A percentile compares a stretch with the other conserved stretches of the same genome.
phyloP scores from a whole-genome alignment of 2,329 filamentous ascomycete genomes.

The Graphilbum ipis-grandicollis region DNA sequence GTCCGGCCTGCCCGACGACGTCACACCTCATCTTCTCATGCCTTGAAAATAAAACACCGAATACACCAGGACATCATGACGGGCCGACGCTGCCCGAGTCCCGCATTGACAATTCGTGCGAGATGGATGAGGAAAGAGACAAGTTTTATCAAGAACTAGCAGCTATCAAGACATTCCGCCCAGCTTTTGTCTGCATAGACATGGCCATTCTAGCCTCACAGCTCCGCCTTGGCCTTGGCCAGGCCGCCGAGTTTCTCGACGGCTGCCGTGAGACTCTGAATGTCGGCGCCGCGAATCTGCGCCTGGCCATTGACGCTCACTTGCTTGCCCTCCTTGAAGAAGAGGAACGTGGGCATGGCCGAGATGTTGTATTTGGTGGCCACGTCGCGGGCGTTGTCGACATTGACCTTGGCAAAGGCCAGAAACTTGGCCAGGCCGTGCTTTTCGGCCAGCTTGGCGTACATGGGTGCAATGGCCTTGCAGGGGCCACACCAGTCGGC shows the following conservation, averaged over 20 bases:
- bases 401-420: conserved; percentile 41
- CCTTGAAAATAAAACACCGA: too few species aligned
- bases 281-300: conserved; percentile 10
- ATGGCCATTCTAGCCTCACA: not conserved
- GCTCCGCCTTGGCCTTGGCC: conserved; percentile 1
- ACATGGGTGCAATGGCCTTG: conserved; percentile 38
- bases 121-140: too few species aligned
- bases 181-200: too few species aligned
- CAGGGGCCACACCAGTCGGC: conserved; percentile 43
- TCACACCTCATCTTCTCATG: too few species aligned
- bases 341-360: conserved; percentile 42
- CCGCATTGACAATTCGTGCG: too few species aligned
- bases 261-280: conserved; percentile 8
- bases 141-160: too few species aligned
- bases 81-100: too few species aligned
- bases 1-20: too few species aligned
- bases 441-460: conserved; percentile 25
- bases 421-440: conserved; percentile 22
- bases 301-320: conserved; percentile 16
- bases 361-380: conserved; percentile 30
- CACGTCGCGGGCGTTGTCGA: conserved; percentile 33
- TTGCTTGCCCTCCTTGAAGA: conserved; percentile 37
- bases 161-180: too few species aligned
- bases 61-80: too few species aligned
- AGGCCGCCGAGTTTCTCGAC: conserved; percentile 7